These are phyloP conservation scores for Ogataea neopini DNA, from an alignment of 805 yeast species.

Conservation along the genomic window DNA sequence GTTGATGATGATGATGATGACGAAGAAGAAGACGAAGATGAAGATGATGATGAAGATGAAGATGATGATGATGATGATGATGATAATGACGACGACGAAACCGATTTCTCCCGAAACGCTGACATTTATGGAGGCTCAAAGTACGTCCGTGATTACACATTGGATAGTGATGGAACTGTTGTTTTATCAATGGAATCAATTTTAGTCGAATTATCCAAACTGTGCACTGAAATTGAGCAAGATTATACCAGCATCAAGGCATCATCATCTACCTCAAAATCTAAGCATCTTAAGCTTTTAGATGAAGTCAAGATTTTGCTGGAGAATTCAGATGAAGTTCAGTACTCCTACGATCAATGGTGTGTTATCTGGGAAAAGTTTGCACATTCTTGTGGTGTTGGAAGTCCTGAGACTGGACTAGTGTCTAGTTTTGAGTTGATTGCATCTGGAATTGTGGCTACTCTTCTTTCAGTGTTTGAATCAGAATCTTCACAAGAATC, in stretches of 20 bases:
- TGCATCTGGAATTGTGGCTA: conserved; percentile 61
- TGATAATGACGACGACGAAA: conserved; percentile 15
- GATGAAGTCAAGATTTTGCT: conserved; percentile 30
- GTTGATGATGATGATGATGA: conserved; percentile 20
- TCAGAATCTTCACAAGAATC: conserved; percentile 29
- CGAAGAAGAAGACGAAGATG: conserved; percentile 19
- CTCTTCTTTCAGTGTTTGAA: conserved; percentile 40
- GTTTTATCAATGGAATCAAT: conserved; percentile 14
- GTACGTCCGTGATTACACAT: conserved; percentile 20
- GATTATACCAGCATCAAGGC: conserved; percentile 25
- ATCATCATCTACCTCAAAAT: conserved; percentile 25
- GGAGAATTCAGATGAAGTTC: conserved; percentile 20
- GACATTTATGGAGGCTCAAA: conserved; percentile 7
- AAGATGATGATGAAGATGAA: not conserved
- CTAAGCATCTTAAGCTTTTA: conserved; percentile 32
- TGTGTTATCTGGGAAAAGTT: conserved; percentile 40
- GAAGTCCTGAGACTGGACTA: conserved; percentile 12
- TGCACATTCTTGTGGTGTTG: conserved; percentile 35
- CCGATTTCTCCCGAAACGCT: conserved; percentile 4
- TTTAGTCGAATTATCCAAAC: conserved; percentile 16
- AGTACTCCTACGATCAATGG: conserved; percentile 36
- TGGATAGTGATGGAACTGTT: conserved; percentile 26
- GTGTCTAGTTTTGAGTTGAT: conserved; percentile 77
- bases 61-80: conserved; percentile 19
- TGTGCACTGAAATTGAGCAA: conserved; percentile 22